phyloP scores from a whole-genome alignment of 768 basidiomycete species.

The Obba rivulosa region DNA sequence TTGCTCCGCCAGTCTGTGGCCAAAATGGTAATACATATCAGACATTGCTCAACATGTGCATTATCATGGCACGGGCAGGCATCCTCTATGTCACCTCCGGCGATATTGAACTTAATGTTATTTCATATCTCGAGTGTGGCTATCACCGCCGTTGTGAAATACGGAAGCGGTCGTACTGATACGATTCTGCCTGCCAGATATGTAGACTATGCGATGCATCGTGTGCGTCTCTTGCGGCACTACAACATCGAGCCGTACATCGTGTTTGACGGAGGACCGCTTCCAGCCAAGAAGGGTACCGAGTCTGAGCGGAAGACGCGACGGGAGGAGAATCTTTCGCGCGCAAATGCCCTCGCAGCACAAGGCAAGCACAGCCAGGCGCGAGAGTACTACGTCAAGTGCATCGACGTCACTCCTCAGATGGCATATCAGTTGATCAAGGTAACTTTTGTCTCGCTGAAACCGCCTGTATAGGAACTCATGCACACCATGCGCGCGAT shows the following conservation, averaged over 20 bases:
- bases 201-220: conserved; percentile 94
- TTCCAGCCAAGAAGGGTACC: conserved; percentile 91
- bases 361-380: conserved; percentile 81
- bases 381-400: conserved; percentile 84
- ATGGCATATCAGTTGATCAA: conserved; percentile 99
- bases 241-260: conserved; percentile 83
- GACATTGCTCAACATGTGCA: no score
- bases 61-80: no score
- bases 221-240: conserved; percentile 80
- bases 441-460: conserved; percentile 35
- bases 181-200: conserved; percentile 51
- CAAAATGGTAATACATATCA: no score
- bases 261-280: conserved; percentile 94
- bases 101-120: no score
- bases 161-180: conserved; percentile 2
- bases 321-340: conserved; percentile 71
- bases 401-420: conserved; percentile 91
- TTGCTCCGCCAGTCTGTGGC: no score
- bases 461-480: not conserved
- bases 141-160: not conserved
- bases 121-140: no score
- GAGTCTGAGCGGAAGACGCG: conserved; percentile 74
- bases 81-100: no score
- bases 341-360: conserved; percentile 64
- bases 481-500: not conserved